Percentiles rank a stretch among this genome's conserved stretches.
Conservation (phyloP, 2,329 filamentous ascomycete species). For the Phoma sp. region DNA sequence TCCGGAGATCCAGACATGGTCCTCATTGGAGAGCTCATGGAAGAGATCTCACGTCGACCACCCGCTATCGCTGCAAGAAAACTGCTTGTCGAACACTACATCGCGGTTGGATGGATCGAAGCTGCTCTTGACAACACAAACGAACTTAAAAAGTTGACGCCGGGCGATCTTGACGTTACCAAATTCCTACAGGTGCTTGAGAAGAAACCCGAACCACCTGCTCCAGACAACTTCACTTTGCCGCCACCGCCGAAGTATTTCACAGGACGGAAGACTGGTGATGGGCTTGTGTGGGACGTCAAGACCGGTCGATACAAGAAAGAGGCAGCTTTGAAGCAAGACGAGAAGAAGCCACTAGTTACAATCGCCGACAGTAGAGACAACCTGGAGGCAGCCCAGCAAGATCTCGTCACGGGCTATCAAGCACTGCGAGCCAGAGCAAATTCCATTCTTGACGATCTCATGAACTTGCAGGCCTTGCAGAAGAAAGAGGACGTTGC, state of each 20-base stretch:
- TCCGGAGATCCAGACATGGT: slow-evolving; percentile 40
- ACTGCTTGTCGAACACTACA: slow-evolving; percentile 42
- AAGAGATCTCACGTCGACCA: slow-evolving; percentile 38
- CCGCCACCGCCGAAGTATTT: background rate
- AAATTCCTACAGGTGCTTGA: slow-evolving; percentile 27
- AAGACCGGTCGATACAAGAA: slow-evolving; percentile 20
- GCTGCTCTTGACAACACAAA: slow-evolving; percentile 38
- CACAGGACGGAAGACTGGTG: background rate
- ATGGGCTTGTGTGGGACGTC: slow-evolving; percentile 19
- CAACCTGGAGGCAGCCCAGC: slow-evolving; percentile 28
- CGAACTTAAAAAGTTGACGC: slow-evolving; percentile 31
- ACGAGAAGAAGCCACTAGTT: slow-evolving; percentile 4
- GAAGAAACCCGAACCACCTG: slow-evolving; percentile 32
- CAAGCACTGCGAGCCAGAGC: slow-evolving; percentile 31
- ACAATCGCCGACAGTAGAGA: slow-evolving; percentile 13
- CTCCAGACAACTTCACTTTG: slow-evolving; percentile 4
- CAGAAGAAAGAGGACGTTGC: slow-evolving; percentile 32
- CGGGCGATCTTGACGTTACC: slow-evolving; percentile 33
- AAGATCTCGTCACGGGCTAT: slow-evolving; percentile 36
- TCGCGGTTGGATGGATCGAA: slow-evolving; percentile 42
- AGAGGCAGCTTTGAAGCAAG: background rate
- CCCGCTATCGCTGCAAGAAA: slow-evolving; percentile 39
- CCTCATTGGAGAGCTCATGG: slow-evolving; percentile 39
- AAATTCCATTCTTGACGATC: slow-evolving; percentile 26
- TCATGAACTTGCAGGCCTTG: slow-evolving; percentile 35